phyloP scores from a whole-genome alignment of 139 green algal genomes.

The Nannochloris sp. region DNA sequence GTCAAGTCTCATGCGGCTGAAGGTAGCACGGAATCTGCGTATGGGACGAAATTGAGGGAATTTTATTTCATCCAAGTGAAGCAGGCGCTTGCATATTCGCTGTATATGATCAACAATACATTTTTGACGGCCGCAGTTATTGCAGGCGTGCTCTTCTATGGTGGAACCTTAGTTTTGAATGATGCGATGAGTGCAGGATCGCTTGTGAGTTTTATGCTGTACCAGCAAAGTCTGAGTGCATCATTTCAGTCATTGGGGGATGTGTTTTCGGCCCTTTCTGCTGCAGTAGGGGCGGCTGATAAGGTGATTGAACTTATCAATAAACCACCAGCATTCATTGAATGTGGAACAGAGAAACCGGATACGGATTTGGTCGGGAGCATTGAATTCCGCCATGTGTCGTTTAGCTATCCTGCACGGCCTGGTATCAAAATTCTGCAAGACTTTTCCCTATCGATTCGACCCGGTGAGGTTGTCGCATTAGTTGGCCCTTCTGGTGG shows the following conservation, averaged over 20 bases:
- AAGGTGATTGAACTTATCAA: conserved; percentile 66
- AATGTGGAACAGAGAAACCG: conserved; percentile 22
- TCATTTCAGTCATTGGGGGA: conserved; percentile 68
- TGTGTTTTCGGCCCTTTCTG: conserved; percentile 62
- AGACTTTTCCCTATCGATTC: conserved; percentile 41
- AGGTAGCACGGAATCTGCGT: conserved; percentile 40
- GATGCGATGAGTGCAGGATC: conserved; percentile 33
- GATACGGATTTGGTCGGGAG: conserved; percentile 18
- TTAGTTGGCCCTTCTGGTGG: conserved; percentile 76
- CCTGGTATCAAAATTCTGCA: conserved; percentile 48
- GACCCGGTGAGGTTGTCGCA: conserved; percentile 65
- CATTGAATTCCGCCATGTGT: conserved; percentile 60
- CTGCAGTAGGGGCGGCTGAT: conserved; percentile 73
- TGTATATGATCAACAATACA: conserved; percentile 55
- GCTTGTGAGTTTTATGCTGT: conserved; percentile 77
- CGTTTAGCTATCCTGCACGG: conserved; percentile 74
- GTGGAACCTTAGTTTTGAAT: conserved; percentile 48
- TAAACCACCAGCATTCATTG: conserved; percentile 26
- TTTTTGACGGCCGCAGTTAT: conserved; percentile 56
- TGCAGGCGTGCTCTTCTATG: conserved; percentile 52
- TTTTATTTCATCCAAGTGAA: conserved; percentile 36
- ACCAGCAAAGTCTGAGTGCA: conserved; percentile 56
- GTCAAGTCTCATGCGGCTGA: conserved; percentile 65
- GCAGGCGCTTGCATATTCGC: conserved; percentile 2
- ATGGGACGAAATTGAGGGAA: conserved; percentile 39